Base-by-base conservation (phyloP, 2,329 filamentous ascomycete species). In the Aplosporella prunicola region DNA sequence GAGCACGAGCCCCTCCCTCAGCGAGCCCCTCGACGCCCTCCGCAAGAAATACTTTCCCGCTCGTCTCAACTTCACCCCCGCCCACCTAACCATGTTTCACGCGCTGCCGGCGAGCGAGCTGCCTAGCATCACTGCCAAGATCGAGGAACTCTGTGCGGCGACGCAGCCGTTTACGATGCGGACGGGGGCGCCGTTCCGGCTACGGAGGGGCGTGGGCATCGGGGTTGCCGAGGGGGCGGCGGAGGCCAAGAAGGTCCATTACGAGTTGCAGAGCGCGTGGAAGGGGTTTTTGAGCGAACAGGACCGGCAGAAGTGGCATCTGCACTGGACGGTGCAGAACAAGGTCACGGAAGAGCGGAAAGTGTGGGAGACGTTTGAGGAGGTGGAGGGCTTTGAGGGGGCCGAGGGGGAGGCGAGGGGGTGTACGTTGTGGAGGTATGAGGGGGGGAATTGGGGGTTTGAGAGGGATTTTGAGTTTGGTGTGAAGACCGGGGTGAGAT, bases 241-340 rank as follows among this genome's bases (percentile, higher is more conserved):
- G 4, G 43, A 51, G 10, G 51, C 56, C 24, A 52, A 58, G 33
- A 42, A 50, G n/a, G 43, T 67, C 9, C 62, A 62, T 37, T 44
- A 42, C 5, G 45, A 51, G 23, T 46, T 67, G 20, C 51, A 53
- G 40, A 42, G 45, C 7, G 46, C 48, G 10, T 68, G 63, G 63
- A 35, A 48, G 20, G 39, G 49, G 3, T 63, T 57, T 16, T 44
- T 68, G 9, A 66, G 61, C 25, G 54, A 60, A 41, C 63, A 67
- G 47, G 64, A 68, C 44, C 49, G 49, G n/a, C 55, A 55, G 3
- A 56, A 53, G 0, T 60, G 58, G 46, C 51, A 51, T 5, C 54
- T 61, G 7, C 64, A 67, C 35, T 67, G 63, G 52, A 67, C 63
- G 9, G 54, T 66, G 11, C 66, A 66, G 64, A 67, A 67, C 40